Conservation (phyloP, 371 early-diverging fungal genomes). For the Mortierella sp. region DNA sequence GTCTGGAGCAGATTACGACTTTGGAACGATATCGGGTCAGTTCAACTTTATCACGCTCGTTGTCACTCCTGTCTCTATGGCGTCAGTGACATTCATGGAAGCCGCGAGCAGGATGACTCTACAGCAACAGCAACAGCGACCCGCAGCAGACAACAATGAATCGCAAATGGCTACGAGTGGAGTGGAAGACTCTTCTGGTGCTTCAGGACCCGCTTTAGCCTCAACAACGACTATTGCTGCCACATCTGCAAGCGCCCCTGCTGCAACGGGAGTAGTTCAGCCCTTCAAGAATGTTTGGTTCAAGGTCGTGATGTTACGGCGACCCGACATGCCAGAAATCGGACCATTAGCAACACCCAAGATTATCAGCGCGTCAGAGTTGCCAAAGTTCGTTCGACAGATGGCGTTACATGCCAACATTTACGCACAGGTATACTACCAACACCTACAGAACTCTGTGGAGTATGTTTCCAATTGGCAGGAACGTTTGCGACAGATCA, state of each 20-base stretch:
- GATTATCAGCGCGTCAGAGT: slow-evolving; percentile 79
- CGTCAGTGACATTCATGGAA: slow-evolving; percentile 58
- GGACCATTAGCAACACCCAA: slow-evolving; percentile 85
- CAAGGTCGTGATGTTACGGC: slow-evolving; percentile 74
- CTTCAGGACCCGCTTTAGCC: slow-evolving; percentile 4
- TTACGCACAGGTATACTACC: slow-evolving; percentile 84
- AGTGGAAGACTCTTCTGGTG: background rate
- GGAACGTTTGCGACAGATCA: slow-evolving; percentile 88
- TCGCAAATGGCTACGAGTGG: background rate
- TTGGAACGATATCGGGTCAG: slow-evolving; percentile 92
- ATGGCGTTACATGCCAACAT: slow-evolving; percentile 91
- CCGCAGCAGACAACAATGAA: slow-evolving; percentile 2
- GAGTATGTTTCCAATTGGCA: slow-evolving; percentile 88
- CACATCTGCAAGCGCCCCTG: background rate
- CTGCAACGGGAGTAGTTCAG: slow-evolving; percentile 17
- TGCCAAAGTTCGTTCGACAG: slow-evolving; percentile 86
- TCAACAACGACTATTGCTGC: background rate
- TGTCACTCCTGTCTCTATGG: slow-evolving; percentile 73
- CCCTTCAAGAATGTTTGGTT: slow-evolving; percentile 64
- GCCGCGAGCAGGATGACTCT: slow-evolving; percentile 32
- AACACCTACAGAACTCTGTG: slow-evolving; percentile 60
- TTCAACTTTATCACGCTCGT: slow-evolving; percentile 95
- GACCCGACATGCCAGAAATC: slow-evolving; percentile 85
- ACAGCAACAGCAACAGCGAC: slow-evolving; percentile 23
- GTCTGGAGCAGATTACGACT: slow-evolving; percentile 81